Conservation (phyloP, 163 green algal genomes). For the Chlamydomonas reinhardtii region DNA sequence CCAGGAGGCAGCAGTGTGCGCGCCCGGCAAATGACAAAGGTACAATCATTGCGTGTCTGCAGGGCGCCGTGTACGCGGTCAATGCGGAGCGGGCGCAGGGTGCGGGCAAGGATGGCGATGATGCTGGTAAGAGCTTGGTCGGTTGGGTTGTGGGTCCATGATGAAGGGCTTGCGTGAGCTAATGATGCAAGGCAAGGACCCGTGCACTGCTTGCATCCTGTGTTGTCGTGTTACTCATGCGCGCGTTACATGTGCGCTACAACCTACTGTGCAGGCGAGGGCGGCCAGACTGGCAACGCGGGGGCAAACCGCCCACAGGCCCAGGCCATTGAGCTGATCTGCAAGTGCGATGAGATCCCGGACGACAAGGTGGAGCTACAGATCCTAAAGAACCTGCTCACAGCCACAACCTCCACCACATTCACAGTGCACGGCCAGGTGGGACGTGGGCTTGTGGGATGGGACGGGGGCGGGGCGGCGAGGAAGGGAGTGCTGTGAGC, state of each 20-base stretch:
- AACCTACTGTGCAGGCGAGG: no score
- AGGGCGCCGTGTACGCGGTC: slow-evolving; percentile 53
- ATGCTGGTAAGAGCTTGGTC: not conserved
- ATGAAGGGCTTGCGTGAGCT: no score
- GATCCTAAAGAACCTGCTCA: slow-evolving; percentile 90
- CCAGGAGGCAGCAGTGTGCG: no score
- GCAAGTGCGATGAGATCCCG: slow-evolving; percentile 84
- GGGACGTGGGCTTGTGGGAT: not conserved
- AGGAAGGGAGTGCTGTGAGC: no score
- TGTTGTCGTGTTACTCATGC: no score
- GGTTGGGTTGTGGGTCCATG: no score
- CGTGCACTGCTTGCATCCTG: no score
- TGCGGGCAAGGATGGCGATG: slow-evolving; percentile 42
- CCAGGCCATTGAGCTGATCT: slow-evolving; percentile 86
- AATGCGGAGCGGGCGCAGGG: slow-evolving; percentile 12
- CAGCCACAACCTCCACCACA: slow-evolving; percentile 80
- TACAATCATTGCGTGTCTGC: not conserved
- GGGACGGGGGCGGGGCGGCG: no score
- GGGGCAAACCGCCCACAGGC: slow-evolving; percentile 34
- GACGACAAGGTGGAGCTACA: slow-evolving; percentile 93
- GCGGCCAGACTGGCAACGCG: no score
- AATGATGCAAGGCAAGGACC: no score
- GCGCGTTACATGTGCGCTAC: no score
- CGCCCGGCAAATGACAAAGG: no score
- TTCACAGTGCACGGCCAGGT: slow-evolving; percentile 83